Evolutionary conservation across 2,329 filamentous ascomycete genomes (phyloP).

Genomic region (Aaosphaeria pasadenensis): DNA sequence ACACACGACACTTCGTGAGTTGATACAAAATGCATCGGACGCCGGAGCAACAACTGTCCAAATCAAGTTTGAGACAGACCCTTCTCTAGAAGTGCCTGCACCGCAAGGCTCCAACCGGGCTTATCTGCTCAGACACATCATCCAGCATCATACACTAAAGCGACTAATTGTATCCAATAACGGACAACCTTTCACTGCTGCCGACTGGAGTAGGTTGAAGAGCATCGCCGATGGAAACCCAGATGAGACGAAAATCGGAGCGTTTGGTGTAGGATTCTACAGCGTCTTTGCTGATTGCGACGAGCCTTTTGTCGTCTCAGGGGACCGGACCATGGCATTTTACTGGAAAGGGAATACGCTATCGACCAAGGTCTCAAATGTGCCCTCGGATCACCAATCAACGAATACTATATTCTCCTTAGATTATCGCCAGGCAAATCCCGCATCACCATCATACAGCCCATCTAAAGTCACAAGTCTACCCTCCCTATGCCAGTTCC

Average conservation of each 20-base stretch:
- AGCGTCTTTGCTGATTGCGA: slow-evolving; percentile 98
- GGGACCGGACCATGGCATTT: slow-evolving; percentile 91
- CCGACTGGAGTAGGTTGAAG: slow-evolving; percentile 91
- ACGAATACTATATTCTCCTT: slow-evolving; percentile 87
- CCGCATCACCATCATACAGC: slow-evolving; percentile 33
- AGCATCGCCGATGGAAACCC: slow-evolving; percentile 98
- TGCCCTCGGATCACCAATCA: slow-evolving; percentile 65
- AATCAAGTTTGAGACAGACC: slow-evolving; percentile 88
- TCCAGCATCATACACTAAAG: slow-evolving; percentile 81
- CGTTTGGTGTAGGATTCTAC: slow-evolving; percentile 98
- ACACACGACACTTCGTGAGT: slow-evolving; percentile 82
- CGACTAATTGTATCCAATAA: slow-evolving; percentile 92
- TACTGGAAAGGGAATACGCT: slow-evolving; percentile 99
- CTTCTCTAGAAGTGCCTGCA: slow-evolving; percentile 72
- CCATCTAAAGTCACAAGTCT: slow-evolving; percentile 79
- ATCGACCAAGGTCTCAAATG: slow-evolving; percentile 80
- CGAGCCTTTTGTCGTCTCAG: slow-evolving; percentile 93
- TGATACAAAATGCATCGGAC: slow-evolving; percentile 98
- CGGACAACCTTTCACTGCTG: slow-evolving; percentile 80
- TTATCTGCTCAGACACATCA: slow-evolving; percentile 74
- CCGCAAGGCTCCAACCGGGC: slow-evolving; percentile 65
- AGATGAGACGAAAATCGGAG: slow-evolving; percentile 98
- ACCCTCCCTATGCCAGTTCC: slow-evolving; percentile 82
- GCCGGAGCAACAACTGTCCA: slow-evolving; percentile 85
- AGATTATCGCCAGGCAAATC: slow-evolving; percentile 82